These are phyloP conservation scores for Yarrowia bubula DNA, from an alignment of 805 yeast species.

Conservation along the genomic window DNA sequence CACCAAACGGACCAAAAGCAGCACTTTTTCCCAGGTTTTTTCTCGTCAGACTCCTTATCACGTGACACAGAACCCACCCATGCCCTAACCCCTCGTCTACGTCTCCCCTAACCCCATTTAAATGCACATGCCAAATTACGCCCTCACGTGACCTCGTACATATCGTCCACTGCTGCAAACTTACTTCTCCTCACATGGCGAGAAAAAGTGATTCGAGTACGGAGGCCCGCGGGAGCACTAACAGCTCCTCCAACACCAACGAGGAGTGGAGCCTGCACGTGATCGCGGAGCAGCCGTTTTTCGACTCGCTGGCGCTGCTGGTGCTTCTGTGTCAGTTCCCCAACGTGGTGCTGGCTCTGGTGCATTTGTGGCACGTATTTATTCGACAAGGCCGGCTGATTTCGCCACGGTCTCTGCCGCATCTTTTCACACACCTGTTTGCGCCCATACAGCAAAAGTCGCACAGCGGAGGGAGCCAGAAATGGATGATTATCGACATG, in stretches of 20 bases:
- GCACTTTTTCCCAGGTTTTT: no score
- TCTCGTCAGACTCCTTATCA: no score
- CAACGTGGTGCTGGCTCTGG: slow-evolving; percentile 1
- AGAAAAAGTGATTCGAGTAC: slow-evolving; percentile 17
- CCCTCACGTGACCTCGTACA: background rate
- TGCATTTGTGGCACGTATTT: slow-evolving; percentile 22
- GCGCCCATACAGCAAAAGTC: background rate
- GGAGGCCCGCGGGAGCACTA: background rate
- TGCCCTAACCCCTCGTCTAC: no score
- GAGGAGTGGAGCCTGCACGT: slow-evolving; percentile 16
- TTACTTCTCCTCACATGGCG: slow-evolving; percentile 1
- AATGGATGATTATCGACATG: slow-evolving; percentile 20
- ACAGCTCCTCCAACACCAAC: background rate
- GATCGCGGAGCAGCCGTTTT: slow-evolving; percentile 10
- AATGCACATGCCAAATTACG: no score
- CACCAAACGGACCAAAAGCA: no score
- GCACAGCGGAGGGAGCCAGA: background rate
- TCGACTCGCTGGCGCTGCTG: slow-evolving; percentile 25
- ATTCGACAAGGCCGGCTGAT: slow-evolving; percentile 8
- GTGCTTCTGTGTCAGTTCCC: slow-evolving; percentile 19
- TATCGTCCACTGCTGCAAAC: background rate
- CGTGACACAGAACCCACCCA: no score
- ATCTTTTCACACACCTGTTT: slow-evolving; percentile 10
- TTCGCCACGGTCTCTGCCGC: slow-evolving; percentile 15
- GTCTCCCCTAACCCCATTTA: no score